Evolutionary conservation across 139 green algal species (phyloP).

Genomic region (Asterochloris sp.): DNA sequence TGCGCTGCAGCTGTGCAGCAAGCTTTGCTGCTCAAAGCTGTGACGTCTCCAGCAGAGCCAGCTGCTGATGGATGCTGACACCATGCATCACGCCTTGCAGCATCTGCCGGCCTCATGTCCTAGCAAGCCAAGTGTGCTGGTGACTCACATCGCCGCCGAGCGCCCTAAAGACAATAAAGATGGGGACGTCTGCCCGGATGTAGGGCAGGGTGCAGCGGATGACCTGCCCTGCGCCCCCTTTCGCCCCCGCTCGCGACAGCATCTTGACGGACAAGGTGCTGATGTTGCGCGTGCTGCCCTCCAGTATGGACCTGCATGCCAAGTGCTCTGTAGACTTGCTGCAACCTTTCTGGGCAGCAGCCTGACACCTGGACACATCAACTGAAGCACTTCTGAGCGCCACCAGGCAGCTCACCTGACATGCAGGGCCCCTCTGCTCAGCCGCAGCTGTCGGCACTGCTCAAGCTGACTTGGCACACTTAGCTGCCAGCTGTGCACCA

Average conservation of each 20-base stretch:
- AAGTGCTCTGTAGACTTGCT: background rate
- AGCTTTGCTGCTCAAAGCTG: too few relatives aligned
- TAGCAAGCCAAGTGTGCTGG: too few relatives aligned
- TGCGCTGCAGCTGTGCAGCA: too few relatives aligned
- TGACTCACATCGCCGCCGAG: slow-evolving; percentile 71
- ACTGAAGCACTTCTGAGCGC: background rate
- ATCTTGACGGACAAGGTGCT: slow-evolving; percentile 86
- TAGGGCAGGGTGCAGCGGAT: slow-evolving; percentile 73
- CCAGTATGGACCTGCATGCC: slow-evolving; percentile 71
- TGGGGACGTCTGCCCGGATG: slow-evolving; percentile 79
- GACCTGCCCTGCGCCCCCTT: slow-evolving; percentile 41
- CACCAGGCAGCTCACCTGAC: too few relatives aligned
- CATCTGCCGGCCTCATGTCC: too few relatives aligned
- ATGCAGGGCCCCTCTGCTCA: too few relatives aligned
- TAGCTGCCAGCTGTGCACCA: too few relatives aligned
- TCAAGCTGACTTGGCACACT: too few relatives aligned
- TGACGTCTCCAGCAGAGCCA: background rate
- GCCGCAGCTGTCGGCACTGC: too few relatives aligned
- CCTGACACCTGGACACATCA: background rate
- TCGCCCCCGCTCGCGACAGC: slow-evolving; percentile 51
- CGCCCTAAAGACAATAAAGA: slow-evolving; percentile 87
- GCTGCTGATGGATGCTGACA: too few relatives aligned
- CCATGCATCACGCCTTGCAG: too few relatives aligned
- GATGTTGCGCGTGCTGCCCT: slow-evolving; percentile 74
- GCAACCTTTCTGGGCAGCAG: background rate